Evolutionary conservation across 2,329 filamentous ascomycete species (phyloP).

Genomic region (Xylaria hypoxylon): DNA sequence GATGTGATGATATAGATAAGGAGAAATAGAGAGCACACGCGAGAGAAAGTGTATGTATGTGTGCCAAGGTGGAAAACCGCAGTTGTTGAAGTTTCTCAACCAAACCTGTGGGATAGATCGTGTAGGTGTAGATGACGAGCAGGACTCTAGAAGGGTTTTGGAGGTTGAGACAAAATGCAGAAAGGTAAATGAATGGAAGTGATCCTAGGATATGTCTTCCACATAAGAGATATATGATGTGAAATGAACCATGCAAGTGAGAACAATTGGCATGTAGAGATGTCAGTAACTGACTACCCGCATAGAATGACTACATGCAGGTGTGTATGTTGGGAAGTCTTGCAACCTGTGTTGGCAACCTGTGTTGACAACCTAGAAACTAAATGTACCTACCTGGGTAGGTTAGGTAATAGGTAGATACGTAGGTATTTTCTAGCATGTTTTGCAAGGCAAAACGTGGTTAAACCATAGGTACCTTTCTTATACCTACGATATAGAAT

Average conservation of each 20-base stretch:
- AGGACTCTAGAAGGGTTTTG: neutral
- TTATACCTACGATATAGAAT: too few species aligned
- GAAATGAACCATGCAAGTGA: neutral
- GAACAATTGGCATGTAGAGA: neutral
- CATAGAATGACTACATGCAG: too few species aligned
- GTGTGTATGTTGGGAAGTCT: too few species aligned
- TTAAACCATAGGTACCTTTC: too few species aligned
- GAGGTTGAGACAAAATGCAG: neutral
- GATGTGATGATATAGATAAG: neutral
- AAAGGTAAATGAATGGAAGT: slow-evolving; percentile 3
- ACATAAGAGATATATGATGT: neutral
- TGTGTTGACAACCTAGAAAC: too few species aligned
- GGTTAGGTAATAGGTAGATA: too few species aligned
- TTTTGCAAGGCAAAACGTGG: too few species aligned
- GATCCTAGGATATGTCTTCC: neutral
- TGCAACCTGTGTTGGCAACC: too few species aligned
- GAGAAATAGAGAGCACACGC: neutral
- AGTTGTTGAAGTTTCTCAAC: neutral
- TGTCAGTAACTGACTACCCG: neutral
- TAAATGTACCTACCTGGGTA: too few species aligned
- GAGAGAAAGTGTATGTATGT: neutral
- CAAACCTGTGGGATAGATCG: neutral
- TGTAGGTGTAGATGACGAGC: neutral
- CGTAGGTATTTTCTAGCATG: too few species aligned
- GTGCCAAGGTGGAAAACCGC: neutral